Evolutionary conservation across 176 grass and related monocot genomes (phyloP).

Genomic region (Ampelocalamus luodianensis): DNA sequence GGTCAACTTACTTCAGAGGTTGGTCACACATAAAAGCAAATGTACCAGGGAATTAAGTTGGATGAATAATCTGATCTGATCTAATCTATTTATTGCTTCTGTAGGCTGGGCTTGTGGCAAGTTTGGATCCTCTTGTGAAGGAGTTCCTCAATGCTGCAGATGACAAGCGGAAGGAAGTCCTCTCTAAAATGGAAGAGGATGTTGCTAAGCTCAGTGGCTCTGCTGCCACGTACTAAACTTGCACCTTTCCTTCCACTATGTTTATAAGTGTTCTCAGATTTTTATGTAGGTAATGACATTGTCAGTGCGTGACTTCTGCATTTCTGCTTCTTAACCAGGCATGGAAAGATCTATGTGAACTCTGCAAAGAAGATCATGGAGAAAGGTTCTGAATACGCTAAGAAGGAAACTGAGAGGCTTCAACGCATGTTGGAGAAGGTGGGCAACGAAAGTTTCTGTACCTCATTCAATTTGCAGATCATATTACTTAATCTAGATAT

Average conservation of each 20-base stretch:
- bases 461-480: neutral
- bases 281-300: neutral
- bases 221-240: slow-evolving; percentile 71
- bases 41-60: neutral
- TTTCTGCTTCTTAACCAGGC: slow-evolving; percentile 50
- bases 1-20: slow-evolving; percentile 88
- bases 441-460: neutral
- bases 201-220: slow-evolving; percentile 85
- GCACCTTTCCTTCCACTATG: neutral
- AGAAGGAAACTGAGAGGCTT: slow-evolving; percentile 88
- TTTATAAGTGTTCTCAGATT: neutral
- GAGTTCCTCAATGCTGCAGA: slow-evolving; percentile 67
- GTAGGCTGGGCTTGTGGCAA: slow-evolving; percentile 77
- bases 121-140: slow-evolving; percentile 80
- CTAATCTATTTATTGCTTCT: slow-evolving; percentile 35
- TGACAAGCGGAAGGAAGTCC: slow-evolving; percentile 69
- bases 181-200: slow-evolving; percentile 84
- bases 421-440: slow-evolving; percentile 91
- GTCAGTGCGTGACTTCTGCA: neutral
- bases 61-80: neutral
- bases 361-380: slow-evolving; percentile 71
- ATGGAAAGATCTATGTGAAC: slow-evolving; percentile 84
- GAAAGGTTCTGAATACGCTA: slow-evolving; percentile 77
- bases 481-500: slow-evolving; percentile 14
- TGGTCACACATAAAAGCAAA: slow-evolving; percentile 33